phyloP scores from a whole-genome alignment of 805 yeast genomes.

The Kurtzmaniella fragi region DNA sequence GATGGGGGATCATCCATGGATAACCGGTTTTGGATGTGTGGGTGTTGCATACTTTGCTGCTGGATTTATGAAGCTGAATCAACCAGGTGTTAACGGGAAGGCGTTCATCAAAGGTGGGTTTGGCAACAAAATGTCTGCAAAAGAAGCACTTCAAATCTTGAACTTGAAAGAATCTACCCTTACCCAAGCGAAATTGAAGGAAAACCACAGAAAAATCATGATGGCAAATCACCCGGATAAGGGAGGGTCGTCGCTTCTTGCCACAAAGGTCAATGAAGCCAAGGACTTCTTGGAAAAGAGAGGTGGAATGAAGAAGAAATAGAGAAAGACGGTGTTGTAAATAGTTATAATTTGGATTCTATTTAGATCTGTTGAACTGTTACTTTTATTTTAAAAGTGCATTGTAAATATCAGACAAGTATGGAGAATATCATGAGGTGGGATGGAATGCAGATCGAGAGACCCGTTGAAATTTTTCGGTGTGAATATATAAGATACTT shows the following conservation, averaged over 20 bases:
- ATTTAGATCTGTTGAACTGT: too few relatives aligned
- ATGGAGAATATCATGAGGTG: too few relatives aligned
- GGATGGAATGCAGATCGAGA: too few relatives aligned
- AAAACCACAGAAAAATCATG: slow-evolving; percentile 80
- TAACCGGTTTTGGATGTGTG: slow-evolving; percentile 66
- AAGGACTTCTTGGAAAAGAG: slow-evolving; percentile 75
- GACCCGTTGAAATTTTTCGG: too few relatives aligned
- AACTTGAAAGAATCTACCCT: slow-evolving; percentile 65
- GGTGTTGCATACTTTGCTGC: slow-evolving; percentile 60
- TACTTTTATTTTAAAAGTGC: background rate
- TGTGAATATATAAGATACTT: too few relatives aligned
- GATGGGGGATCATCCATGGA: slow-evolving; percentile 72
- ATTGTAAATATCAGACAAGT: too few relatives aligned
- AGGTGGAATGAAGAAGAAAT: slow-evolving; percentile 44
- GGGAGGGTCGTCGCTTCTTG: slow-evolving; percentile 87
- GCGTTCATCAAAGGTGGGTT: slow-evolving; percentile 84
- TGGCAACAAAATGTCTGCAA: slow-evolving; percentile 83
- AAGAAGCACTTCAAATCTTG: slow-evolving; percentile 83
- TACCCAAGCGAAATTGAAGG: slow-evolving; percentile 62
- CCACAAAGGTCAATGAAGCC: slow-evolving; percentile 91
- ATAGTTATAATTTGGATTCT: too few relatives aligned
- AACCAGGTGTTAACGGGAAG: slow-evolving; percentile 62
- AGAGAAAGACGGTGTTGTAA: background rate
- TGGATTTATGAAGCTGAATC: slow-evolving; percentile 60
- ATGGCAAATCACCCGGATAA: slow-evolving; percentile 89